These are phyloP conservation scores for Hibiscus tridactylites DNA, from an alignment of 345 rosid genomes.

Conservation along the genomic window DNA sequence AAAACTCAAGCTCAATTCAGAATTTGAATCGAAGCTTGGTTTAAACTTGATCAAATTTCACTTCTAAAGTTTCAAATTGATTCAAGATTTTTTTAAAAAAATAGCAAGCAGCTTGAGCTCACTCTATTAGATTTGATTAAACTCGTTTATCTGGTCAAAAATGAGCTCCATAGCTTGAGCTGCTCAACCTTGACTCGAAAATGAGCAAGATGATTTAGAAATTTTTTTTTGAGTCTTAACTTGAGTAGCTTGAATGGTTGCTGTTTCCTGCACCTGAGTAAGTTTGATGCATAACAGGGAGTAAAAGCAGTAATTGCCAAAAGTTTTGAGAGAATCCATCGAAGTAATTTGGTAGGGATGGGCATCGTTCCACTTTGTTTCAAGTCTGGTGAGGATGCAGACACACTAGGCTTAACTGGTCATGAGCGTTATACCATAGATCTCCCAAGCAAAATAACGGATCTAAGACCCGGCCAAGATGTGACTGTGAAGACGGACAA, in stretches of 20 bases:
- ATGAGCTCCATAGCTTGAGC: neutral
- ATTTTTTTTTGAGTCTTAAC: neutral
- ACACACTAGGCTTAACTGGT: constrained; percentile 79
- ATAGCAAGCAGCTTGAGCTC: neutral
- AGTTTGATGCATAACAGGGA: constrained; percentile 44
- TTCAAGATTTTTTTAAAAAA: neutral
- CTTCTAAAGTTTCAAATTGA: neutral
- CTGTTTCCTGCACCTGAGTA: neutral
- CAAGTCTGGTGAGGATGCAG: constrained; percentile 90
- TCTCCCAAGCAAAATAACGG: constrained; percentile 65
- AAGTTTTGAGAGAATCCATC: constrained; percentile 98
- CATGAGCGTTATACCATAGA: constrained; percentile 80
- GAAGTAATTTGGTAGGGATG: constrained; percentile 99
- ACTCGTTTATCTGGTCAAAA: neutral
- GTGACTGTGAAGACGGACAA: constrained; percentile 69
- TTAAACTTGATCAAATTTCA: neutral
- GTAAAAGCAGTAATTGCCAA: constrained; percentile 96
- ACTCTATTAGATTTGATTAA: neutral
- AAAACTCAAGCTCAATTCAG: neutral
- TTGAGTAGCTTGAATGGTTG: neutral
- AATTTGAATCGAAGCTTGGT: neutral
- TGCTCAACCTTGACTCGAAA: neutral
- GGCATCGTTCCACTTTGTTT: constrained; percentile 93
- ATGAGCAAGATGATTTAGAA: neutral
- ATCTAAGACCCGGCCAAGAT: constrained; percentile 94